Percentiles rank a stretch among this genome's conserved stretches.
Evolutionary conservation across 192 early-diverging fungal species (phyloP).

Genomic region (Gamsiella multidivaricata): DNA sequence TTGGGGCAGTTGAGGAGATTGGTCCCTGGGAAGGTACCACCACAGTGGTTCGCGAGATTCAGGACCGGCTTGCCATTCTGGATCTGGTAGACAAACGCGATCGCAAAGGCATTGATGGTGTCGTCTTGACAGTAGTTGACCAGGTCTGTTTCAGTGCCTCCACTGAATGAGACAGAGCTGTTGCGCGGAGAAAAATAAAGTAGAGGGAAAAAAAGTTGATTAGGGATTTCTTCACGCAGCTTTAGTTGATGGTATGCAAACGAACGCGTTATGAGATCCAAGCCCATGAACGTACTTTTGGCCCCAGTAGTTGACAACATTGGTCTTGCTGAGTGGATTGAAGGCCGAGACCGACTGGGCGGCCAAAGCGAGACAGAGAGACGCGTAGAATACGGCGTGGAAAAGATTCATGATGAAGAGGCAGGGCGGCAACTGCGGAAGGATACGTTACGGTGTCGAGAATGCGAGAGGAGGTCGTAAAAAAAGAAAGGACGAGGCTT

Average conservation of each 20-base stretch:
- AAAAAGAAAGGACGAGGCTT: no score
- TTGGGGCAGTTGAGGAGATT: slow-evolving; percentile 65
- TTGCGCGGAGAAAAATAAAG: background rate
- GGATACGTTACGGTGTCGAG: background rate
- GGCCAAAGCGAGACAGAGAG: background rate
- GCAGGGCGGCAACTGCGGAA: no score
- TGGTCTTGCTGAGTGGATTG: slow-evolving; percentile 18
- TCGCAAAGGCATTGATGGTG: slow-evolving; percentile 65
- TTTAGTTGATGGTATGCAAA: no score
- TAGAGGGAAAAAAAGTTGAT: background rate
- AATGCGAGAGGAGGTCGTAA: background rate
- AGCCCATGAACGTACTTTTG: slow-evolving; percentile 21
- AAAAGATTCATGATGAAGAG: no score
- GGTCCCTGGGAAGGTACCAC: slow-evolving; percentile 62
- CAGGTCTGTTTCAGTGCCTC: slow-evolving; percentile 12
- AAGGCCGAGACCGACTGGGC: background rate
- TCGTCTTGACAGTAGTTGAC: slow-evolving; percentile 70
- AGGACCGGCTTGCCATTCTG: slow-evolving; percentile 60
- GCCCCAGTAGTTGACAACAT: slow-evolving; percentile 50
- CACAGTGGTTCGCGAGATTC: slow-evolving; percentile 67
- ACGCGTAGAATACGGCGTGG: no score
- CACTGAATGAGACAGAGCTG: slow-evolving; percentile 19
- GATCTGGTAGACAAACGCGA: slow-evolving; percentile 71
- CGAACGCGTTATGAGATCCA: background rate
- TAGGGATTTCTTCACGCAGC: no score